Percentiles rank a stretch among this genome's conserved stretches.
These are phyloP conservation scores for Geotrichum reessii DNA, from an alignment of 1,139 yeast genomes.

Conservation along the genomic window DNA sequence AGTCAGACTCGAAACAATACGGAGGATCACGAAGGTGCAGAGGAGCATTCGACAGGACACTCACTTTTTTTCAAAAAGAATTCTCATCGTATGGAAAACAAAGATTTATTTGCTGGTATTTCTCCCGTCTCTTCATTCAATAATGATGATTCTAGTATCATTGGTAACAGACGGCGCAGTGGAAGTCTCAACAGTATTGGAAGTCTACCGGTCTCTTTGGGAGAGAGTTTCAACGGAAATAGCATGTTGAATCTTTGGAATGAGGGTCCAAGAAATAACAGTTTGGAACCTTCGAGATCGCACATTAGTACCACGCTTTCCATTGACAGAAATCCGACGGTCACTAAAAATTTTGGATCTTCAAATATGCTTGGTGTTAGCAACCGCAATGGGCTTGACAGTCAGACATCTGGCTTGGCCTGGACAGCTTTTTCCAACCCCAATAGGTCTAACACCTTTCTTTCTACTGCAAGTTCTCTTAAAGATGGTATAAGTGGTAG, in stretches of 20 bases:
- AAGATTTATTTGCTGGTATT: background rate
- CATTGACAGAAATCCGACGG: constrained; percentile 13
- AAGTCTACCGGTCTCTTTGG: constrained; percentile 17
- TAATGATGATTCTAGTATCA: constrained; percentile 3
- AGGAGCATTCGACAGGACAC: constrained; percentile 6
- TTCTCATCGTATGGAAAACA: constrained; percentile 1
- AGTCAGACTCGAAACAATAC: constrained; percentile 12
- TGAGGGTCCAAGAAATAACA: constrained; percentile 4
- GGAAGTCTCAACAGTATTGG: constrained; percentile 17
- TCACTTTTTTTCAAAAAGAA: constrained; percentile 9
- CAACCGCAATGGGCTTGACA: constrained; percentile 15
- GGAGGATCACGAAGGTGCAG: constrained; percentile 1
- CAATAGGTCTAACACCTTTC: constrained; percentile 1
- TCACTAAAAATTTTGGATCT: constrained; percentile 4
- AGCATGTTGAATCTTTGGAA: constrained; percentile 16
- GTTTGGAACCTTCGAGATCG: constrained; percentile 15
- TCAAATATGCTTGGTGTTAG: constrained; percentile 7
- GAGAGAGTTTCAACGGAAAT: constrained; percentile 16
- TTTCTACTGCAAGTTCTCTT: background rate
- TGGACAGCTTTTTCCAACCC: constrained; percentile 14
- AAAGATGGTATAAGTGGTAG: background rate
- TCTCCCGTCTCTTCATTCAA: constrained; percentile 6
- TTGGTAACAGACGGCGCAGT: constrained; percentile 14
- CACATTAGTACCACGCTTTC: constrained; percentile 16
- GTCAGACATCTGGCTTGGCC: constrained; percentile 12